These are phyloP conservation scores for Halteria grandinella DNA, from an alignment of 73 alveolate genomes.

Conservation along the genomic window DNA sequence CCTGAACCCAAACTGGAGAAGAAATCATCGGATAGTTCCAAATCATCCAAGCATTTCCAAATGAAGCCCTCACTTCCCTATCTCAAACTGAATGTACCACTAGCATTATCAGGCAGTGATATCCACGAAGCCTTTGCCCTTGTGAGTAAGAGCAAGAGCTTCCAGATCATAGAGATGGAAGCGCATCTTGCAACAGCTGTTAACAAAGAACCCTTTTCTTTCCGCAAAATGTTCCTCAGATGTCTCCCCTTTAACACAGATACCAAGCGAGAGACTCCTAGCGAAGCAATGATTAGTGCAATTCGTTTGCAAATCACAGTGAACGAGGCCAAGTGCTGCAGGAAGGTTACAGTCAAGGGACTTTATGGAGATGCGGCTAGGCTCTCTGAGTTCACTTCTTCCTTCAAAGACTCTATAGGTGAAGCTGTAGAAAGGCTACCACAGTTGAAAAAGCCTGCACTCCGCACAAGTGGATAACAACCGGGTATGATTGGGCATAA, in stretches of 20 bases:
- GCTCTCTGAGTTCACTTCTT: slow-evolving; percentile 30
- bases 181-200: slow-evolving; percentile 62
- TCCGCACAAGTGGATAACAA: no score
- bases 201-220: slow-evolving; percentile 65
- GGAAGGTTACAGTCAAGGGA: slow-evolving; percentile 62
- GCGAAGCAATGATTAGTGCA: slow-evolving; percentile 52
- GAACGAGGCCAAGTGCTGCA: slow-evolving; percentile 50
- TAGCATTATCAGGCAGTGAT: slow-evolving; percentile 21
- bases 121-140: slow-evolving; percentile 43
- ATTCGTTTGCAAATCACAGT: slow-evolving; percentile 43
- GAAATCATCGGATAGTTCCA: no score
- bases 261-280: slow-evolving; percentile 6
- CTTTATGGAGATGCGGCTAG: slow-evolving; percentile 51
- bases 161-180: slow-evolving; percentile 64
- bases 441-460: not conserved
- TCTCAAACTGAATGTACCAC: slow-evolving; percentile 52
- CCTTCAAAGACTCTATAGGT: slow-evolving; percentile 38
- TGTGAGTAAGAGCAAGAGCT: slow-evolving; percentile 34
- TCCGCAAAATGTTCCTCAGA: slow-evolving; percentile 47
- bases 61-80: slow-evolving; percentile 38
- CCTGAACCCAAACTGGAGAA: no score
- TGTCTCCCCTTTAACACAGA: slow-evolving; percentile 53
- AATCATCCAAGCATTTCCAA: no score
- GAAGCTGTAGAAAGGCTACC: slow-evolving; percentile 1
- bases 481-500: no score